phyloP scores from a whole-genome alignment of 2,329 filamentous ascomycete genomes.

The Nemania sp. region DNA sequence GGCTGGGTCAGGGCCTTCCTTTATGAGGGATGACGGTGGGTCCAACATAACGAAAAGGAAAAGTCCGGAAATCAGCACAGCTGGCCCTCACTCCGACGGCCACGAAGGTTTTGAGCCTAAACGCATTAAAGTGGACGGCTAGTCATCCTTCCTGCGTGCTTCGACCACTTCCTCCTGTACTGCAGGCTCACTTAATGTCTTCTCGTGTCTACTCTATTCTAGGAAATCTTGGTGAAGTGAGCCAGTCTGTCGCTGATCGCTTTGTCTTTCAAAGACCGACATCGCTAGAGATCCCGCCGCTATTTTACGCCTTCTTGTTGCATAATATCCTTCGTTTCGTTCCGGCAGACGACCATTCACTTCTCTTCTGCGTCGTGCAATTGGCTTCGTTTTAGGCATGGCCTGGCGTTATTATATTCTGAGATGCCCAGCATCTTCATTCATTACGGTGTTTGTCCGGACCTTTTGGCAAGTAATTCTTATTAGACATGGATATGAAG shows the following conservation, averaged over 20 bases:
- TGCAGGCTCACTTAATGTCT: slow-evolving; percentile 3
- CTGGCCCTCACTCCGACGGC: slow-evolving; percentile 46
- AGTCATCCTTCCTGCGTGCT: slow-evolving; percentile 15
- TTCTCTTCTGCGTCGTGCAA: slow-evolving; percentile 34
- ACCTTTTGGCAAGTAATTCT: slow-evolving; percentile 8
- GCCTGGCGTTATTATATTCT: slow-evolving; percentile 33
- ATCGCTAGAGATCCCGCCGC: slow-evolving; percentile 25
- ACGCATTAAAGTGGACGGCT: slow-evolving; percentile 55
- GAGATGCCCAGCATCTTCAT: slow-evolving; percentile 19
- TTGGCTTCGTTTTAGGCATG: slow-evolving; percentile 32
- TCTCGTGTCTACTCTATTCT: slow-evolving; percentile 12
- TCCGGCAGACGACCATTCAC: slow-evolving; percentile 21
- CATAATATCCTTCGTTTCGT: slow-evolving; percentile 29
- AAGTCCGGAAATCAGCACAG: slow-evolving; percentile 54
- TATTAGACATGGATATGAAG: slow-evolving; percentile 36
- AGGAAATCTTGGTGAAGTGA: neutral
- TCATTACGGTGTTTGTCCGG: slow-evolving; percentile 23
- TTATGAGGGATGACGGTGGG: slow-evolving; percentile 59
- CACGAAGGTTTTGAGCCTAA: slow-evolving; percentile 55
- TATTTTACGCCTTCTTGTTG: slow-evolving; percentile 25
- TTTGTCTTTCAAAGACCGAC: slow-evolving; percentile 15
- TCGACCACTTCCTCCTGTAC: neutral
- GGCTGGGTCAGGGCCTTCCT: slow-evolving; percentile 63
- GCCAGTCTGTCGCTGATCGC: neutral
- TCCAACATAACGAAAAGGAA: slow-evolving; percentile 54